A percentile compares a stretch with the other conserved stretches of the same genome.
Evolutionary conservation across 306 rosid genomes (phyloP).

Genomic region (Arachis stenosperma): DNA sequence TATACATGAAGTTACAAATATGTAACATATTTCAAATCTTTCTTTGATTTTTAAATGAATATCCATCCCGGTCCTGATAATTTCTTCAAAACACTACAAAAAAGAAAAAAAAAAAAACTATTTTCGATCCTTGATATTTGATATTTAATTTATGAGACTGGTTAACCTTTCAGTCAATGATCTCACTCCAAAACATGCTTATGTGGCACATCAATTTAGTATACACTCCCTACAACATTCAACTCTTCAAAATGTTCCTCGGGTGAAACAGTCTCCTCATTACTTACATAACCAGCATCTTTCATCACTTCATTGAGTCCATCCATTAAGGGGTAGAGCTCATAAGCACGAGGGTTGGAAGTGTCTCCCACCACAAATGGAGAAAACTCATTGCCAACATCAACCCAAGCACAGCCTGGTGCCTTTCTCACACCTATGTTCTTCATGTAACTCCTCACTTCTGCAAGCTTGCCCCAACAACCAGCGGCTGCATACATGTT

Average conservation of each 20-base stretch:
- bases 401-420: constrained; percentile 84
- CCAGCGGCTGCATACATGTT: constrained; percentile 94
- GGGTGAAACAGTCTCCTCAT: constrained; percentile 46
- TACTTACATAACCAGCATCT: constrained; percentile 49
- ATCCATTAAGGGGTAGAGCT: constrained; percentile 62
- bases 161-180: too few species aligned
- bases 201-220: not conserved
- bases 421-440: constrained; percentile 72
- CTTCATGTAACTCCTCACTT: constrained; percentile 82
- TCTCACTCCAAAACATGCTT: too few species aligned
- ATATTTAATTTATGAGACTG: too few species aligned
- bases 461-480: constrained; percentile 66
- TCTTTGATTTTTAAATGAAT: too few species aligned
- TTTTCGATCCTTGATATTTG: too few species aligned
- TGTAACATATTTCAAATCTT: not conserved
- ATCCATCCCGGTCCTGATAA: too few species aligned
- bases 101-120: too few species aligned
- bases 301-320: constrained; percentile 68
- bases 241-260: constrained; percentile 56
- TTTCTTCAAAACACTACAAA: too few species aligned
- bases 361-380: constrained; percentile 73
- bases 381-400: constrained; percentile 60
- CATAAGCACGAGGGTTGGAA: constrained; percentile 53
- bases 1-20: not conserved
- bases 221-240: constrained; percentile 33